Conservation (phyloP, 257 asterid genomes). For the Perilla frutescens region DNA sequence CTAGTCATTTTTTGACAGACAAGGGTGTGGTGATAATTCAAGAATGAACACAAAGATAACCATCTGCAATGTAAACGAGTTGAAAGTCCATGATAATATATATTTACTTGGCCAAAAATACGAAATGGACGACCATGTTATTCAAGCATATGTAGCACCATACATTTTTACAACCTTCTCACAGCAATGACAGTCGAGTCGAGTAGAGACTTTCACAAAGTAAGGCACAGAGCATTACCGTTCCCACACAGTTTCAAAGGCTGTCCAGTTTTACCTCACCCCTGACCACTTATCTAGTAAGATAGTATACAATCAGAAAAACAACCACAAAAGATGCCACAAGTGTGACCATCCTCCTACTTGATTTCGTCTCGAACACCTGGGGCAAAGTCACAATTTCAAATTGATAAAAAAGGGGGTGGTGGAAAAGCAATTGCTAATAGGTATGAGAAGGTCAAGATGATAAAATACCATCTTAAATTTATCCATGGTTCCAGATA, state of each 20-base stretch:
- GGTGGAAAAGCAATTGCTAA: background rate
- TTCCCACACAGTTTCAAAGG: slow-evolving; percentile 33
- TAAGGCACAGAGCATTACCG: slow-evolving; percentile 21
- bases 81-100: no score
- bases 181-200: slow-evolving; percentile 4
- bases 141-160: slow-evolving; percentile 27
- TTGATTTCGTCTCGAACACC: slow-evolving; percentile 97
- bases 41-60: no score
- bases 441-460: background rate
- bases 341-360: slow-evolving; percentile 78
- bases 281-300: slow-evolving; percentile 60
- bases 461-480: slow-evolving; percentile 72
- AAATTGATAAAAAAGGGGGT: background rate
- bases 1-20: no score
- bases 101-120: background rate
- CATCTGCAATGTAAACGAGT: background rate
- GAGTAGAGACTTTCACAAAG: background rate
- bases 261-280: slow-evolving; percentile 9
- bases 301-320: slow-evolving; percentile 78
- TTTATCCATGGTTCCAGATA: slow-evolving; percentile 96
- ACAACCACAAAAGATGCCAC: slow-evolving; percentile 87
- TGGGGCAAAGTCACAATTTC: slow-evolving; percentile 33
- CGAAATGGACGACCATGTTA: slow-evolving; percentile 28
- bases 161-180: slow-evolving; percentile 39
- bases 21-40: no score